A percentile compares a stretch with the other conserved stretches of the same genome.
Conservation (phyloP, 441 rosid species). For the Hura crepitans region DNA sequence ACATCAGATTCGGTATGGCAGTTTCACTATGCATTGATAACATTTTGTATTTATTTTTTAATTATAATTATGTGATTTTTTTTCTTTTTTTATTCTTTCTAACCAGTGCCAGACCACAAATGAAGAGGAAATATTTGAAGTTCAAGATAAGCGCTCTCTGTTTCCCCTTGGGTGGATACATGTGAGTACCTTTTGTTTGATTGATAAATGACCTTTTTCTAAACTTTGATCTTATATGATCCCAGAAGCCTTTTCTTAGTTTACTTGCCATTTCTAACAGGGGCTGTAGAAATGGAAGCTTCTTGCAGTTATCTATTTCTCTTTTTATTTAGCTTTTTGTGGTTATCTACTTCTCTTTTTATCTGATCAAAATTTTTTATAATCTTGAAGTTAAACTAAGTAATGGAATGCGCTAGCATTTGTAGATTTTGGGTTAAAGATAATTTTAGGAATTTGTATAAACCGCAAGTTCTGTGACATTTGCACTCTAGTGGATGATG, state of each 20-base stretch:
- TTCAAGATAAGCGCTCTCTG: slow-evolving; percentile 85
- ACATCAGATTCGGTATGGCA: slow-evolving; percentile 79
- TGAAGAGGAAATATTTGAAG: slow-evolving; percentile 98
- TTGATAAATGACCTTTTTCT: neutral
- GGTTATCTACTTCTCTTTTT: neutral
- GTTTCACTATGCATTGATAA: slow-evolving; percentile 17
- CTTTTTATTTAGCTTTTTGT: neutral
- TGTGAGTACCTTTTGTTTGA: slow-evolving; percentile 45
- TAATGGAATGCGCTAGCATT: neutral
- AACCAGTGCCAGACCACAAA: slow-evolving; percentile 87
- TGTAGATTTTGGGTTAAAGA: neutral
- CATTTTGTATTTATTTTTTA: slow-evolving; percentile 15
- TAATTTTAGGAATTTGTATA: neutral
- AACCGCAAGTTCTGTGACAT: neutral
- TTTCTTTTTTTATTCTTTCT: too few relatives aligned
- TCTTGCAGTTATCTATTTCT: neutral
- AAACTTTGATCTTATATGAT: neutral
- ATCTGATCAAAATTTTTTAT: neutral
- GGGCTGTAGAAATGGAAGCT: neutral
- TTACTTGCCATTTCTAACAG: neutral
- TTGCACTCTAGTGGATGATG: neutral
- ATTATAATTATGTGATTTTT: slow-evolving; percentile 9
- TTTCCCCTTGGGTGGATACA: slow-evolving; percentile 99
- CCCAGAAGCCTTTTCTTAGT: neutral
- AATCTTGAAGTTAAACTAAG: neutral